Evolutionary conservation across 2,329 filamentous ascomycete genomes (phyloP), one percentile per base, ranked within the genome.

Genomic region (Trichophyton simii): DNA sequence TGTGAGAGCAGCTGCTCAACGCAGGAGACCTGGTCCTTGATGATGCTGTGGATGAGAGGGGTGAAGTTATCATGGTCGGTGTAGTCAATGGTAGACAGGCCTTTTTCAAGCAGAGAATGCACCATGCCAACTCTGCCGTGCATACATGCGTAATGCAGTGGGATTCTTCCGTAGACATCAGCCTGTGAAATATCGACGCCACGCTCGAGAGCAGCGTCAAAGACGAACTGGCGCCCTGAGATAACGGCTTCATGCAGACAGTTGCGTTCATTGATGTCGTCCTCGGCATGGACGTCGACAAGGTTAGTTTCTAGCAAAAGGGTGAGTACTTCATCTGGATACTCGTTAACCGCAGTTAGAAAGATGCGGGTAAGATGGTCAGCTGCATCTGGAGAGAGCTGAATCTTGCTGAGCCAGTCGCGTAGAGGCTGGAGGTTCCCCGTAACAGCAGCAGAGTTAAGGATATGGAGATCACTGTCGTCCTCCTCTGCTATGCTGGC

Each of bases 11-110:
- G 80, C 59, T 84, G 82, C 71, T 89, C 81, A 2, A 95, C 91
- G 71, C 90, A 95, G 57, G 85, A 81, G 20, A 92, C 78, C 64
- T 94, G 87, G 25, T 88, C 86, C 69, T 95, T 91, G 60, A 96
- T 91, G 65, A 97, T 96, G 50, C 90, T 88, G 74, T 97, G 94
- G 62, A 99, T 94, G 54, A 99, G 78, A 0, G 94, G 91, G 0
- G 92, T 97, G 72, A 96, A 99, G 74, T 96, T 96, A 76, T 99
- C 92, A 70, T 97, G 89, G 70, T 99, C 94, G 70, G 91, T 91
- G 46, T 87, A 79, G 71, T 97, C 86, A 63, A 97, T 87, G 0
- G 90, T 96, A 20, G 83, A 79, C 3, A 84, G 83, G 55, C 87
- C 85, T 22, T 83, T 83, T 65, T 81, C 77, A 58, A 96, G 77